phyloP scores from a whole-genome alignment of 2,329 filamentous ascomycete species.

The Aspergillus sp. region DNA sequence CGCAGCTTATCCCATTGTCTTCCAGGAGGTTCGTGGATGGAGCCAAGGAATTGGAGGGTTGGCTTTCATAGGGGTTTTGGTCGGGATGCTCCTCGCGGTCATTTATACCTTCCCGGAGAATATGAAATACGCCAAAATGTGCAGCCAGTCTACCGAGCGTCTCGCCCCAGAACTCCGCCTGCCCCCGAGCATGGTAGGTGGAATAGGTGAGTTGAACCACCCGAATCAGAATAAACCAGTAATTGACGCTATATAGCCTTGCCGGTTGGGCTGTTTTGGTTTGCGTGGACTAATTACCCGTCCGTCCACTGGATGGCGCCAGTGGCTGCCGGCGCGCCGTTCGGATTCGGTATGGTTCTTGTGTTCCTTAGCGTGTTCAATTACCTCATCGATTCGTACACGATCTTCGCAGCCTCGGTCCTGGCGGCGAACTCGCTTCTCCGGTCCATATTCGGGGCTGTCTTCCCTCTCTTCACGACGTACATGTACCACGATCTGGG shows the following conservation, averaged over 20 bases:
- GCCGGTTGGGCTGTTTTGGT: slow-evolving; percentile 47
- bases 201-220: slow-evolving; percentile 46
- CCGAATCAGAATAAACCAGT: slow-evolving; percentile 47
- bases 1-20: slow-evolving; percentile 18
- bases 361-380: slow-evolving; percentile 26
- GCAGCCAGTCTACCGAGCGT: background rate
- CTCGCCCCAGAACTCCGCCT: background rate
- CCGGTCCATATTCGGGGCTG: slow-evolving; percentile 33
- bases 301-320: slow-evolving; percentile 23
- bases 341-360: slow-evolving; percentile 28
- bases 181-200: background rate
- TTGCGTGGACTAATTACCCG: slow-evolving; percentile 45
- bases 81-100: background rate
- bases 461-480: slow-evolving; percentile 35
- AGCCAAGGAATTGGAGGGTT: background rate
- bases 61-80: background rate
- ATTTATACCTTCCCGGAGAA: background rate
- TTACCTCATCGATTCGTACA: slow-evolving; percentile 30
- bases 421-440: slow-evolving; percentile 34
- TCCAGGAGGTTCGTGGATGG: background rate
- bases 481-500: slow-evolving; percentile 33
- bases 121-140: background rate
- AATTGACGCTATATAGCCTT: slow-evolving; percentile 40
- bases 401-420: slow-evolving; percentile 27
- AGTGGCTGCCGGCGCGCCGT: slow-evolving; percentile 21